Conservation (phyloP, 305 asterid species). For the Fraxinus dipetala region DNA sequence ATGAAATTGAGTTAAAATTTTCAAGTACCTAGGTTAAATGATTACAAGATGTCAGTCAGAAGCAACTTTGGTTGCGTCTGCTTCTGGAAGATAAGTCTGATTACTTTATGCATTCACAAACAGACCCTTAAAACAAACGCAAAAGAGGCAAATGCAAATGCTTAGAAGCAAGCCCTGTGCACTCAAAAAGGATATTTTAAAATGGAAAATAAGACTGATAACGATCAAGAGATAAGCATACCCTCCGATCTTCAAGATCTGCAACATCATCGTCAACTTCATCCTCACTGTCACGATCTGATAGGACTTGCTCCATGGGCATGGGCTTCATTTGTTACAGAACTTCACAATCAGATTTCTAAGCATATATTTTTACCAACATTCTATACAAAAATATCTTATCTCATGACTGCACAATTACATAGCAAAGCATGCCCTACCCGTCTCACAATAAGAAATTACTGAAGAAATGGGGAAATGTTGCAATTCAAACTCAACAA, state of each 20-base stretch:
- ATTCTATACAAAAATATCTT: background rate
- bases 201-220: background rate
- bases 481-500: background rate
- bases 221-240: conserved; percentile 32
- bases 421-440: background rate
- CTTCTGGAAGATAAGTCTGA: background rate
- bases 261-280: conserved; percentile 99
- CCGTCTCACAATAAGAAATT: background rate
- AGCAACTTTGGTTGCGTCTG: conserved; percentile 5
- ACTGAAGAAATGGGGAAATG: background rate
- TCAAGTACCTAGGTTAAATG: background rate
- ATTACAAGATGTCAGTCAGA: background rate
- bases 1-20: background rate
- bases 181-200: background rate
- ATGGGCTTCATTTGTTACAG: conserved; percentile 60
- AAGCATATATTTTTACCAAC: background rate
- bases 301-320: conserved; percentile 91
- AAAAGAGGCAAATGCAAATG: conserved; percentile 9
- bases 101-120: background rate
- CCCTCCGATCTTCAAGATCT: conserved; percentile 98
- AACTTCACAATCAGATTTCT: conserved; percentile 27
- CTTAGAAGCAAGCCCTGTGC: conserved; percentile 15
- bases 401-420: background rate
- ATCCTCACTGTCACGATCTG: conserved; percentile 97
- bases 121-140: conserved; percentile 17